Base-by-base conservation (phyloP, 2,329 filamentous ascomycete species). In the Apiospora aurea region DNA sequence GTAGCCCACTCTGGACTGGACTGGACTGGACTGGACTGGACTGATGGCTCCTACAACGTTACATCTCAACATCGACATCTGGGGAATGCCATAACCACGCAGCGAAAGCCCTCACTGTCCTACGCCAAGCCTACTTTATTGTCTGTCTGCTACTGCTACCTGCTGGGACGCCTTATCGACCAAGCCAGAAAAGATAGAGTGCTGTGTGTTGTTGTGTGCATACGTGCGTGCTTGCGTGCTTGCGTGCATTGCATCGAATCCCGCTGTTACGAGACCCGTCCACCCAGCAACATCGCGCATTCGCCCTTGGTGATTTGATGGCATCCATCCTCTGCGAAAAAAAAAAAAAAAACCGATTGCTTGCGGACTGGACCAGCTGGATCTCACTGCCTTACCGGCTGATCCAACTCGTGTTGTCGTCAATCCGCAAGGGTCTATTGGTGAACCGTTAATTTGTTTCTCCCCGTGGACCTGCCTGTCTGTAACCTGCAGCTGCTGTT, bases 61-160 rank as follows among this genome's bases (percentile, higher is more conserved):
- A 70, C 69, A 70, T 70, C 69, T 70, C 69, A 44, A 66, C 67
- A 64, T 64, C 34, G 57, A 41, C 57, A 61, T 64, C 34, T 64
- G 34, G 34, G n/a, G 41, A 64, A 64, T 64, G 6, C 57, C 57
- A 64, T 64, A 21, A 41, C 18, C 34, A 41, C 57, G 34, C 34
- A 64, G 41, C 8, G 57, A 64, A 41, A 34, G 21, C 18, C 57
- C 57, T 64, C 49, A 26, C 26, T 57, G 57, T 41, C 57, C 57
- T 64, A 41, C 57, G 57, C 57, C 57, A 41, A n/a, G 57, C 18
- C 57, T 64, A 10, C 41, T 38, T 24, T 29, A 64, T 24, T 14
- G 34, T 2, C 57, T 41, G 57, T 2, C 57, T 41, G 57, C 57
- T 21, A 64, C 57, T 41, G 57, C 57, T 21, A 64, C 26, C 1